These are phyloP conservation scores for Euphorbia celastroides DNA, from an alignment of 441 rosid species.

Conservation along the genomic window DNA sequence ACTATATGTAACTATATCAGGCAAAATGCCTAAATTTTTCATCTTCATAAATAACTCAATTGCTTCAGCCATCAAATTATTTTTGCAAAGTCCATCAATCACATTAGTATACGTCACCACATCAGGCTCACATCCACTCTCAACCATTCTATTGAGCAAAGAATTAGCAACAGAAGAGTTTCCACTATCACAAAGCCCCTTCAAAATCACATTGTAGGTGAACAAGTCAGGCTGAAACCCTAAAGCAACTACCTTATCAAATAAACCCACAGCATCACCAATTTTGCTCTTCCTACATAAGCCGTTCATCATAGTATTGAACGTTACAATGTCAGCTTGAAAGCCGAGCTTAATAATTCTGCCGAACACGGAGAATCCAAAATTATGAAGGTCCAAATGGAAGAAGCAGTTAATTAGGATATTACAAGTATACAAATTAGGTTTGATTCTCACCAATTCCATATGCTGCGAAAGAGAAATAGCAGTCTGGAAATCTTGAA, in stretches of 20 bases:
- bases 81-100: not conserved
- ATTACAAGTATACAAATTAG: slow-evolving; percentile 6
- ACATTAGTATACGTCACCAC: slow-evolving; percentile 9
- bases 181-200: slow-evolving; percentile 16
- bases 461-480: not conserved
- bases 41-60: not conserved
- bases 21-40: not conserved
- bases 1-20: not conserved
- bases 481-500: not conserved
- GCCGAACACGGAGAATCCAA: slow-evolving; percentile 24
- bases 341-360: slow-evolving; percentile 22
- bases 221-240: slow-evolving; percentile 12
- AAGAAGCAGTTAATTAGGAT: slow-evolving; percentile 30
- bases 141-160: slow-evolving; percentile 16
- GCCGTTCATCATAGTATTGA: slow-evolving; percentile 25
- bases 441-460: not conserved
- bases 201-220: slow-evolving; percentile 14
- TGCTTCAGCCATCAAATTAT: not conserved
- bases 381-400: slow-evolving; percentile 9
- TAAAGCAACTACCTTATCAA: not conserved
- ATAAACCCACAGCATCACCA: slow-evolving; percentile 15
- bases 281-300: slow-evolving; percentile 15
- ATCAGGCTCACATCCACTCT: slow-evolving; percentile 11
- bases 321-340: slow-evolving; percentile 16
- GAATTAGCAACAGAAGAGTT: not conserved